Evolutionary conservation across 169 alveolate species (phyloP).

Genomic region (Eimeria sp.): DNA sequence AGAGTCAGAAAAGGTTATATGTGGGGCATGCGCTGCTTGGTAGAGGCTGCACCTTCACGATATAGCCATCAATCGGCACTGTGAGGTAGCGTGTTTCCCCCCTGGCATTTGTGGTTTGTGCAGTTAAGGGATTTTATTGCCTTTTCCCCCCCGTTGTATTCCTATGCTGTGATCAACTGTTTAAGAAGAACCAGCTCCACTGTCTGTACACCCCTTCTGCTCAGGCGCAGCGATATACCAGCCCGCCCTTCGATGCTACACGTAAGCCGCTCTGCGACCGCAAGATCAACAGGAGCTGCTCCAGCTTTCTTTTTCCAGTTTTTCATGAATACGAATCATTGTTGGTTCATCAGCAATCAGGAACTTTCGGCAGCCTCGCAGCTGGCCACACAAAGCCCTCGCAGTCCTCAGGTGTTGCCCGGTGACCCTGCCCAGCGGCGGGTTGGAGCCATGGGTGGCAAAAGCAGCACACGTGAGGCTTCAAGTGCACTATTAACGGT

Average conservation of each 20-base stretch:
- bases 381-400: neutral
- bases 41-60: neutral
- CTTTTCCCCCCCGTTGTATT: neutral
- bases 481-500: too few relatives aligned
- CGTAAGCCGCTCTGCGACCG: neutral
- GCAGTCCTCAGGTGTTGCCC: neutral
- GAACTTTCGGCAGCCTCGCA: neutral
- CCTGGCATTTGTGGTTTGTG: neutral
- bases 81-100: slow-evolving; percentile 32
- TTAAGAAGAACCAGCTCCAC: neutral
- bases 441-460: slow-evolving; percentile 71
- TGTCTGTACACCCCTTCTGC: neutral
- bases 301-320: neutral
- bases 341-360: neutral
- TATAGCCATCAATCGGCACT: slow-evolving; percentile 19
- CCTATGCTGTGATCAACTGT: neutral
- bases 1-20: neutral
- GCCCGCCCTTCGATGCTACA: slow-evolving; percentile 5
- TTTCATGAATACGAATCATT: neutral
- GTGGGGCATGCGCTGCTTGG: slow-evolving; percentile 25
- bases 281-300: neutral
- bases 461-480: slow-evolving; percentile 68
- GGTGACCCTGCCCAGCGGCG: slow-evolving; percentile 37
- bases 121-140: too few relatives aligned
- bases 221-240: neutral